Conservation (phyloP, 2,329 filamentous ascomycete species). For the Dactylellina parvicollis region DNA sequence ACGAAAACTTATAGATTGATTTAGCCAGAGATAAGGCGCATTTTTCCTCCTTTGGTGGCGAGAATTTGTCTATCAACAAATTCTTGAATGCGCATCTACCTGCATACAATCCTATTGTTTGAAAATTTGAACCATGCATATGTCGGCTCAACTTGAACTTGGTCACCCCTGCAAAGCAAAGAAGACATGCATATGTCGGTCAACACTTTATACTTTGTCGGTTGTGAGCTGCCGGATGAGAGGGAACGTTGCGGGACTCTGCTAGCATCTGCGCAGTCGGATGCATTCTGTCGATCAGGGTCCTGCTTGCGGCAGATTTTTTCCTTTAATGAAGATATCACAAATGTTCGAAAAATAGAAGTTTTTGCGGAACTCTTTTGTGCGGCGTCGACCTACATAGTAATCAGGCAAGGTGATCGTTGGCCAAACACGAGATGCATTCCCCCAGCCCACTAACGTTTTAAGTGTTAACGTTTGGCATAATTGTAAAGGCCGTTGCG, state of each 20-base stretch:
- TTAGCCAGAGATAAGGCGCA: slow-evolving; percentile 42
- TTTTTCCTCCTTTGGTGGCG: not conserved
- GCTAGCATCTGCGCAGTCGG: no score
- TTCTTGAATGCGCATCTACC: not conserved
- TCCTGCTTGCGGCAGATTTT: slow-evolving; percentile 16
- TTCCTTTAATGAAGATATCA: no score
- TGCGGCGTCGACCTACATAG: not conserved
- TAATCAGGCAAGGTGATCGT: not conserved
- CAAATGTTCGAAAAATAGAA: not conserved
- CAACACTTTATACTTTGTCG: not conserved
- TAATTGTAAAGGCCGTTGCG: no score
- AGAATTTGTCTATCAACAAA: not conserved
- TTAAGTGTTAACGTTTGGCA: no score
- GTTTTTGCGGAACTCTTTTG: not conserved
- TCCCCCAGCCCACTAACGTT: no score
- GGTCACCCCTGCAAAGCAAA: not conserved
- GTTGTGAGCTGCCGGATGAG: slow-evolving; percentile 7
- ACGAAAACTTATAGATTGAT: slow-evolving; percentile 28
- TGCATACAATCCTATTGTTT: slow-evolving; percentile 25
- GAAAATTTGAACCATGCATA: slow-evolving; percentile 4
- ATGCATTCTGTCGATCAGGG: slow-evolving; percentile 9
- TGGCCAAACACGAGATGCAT: no score
- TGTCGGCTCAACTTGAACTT: not conserved
- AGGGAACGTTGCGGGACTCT: not conserved
- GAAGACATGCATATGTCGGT: no score